Conservation (phyloP, 495 filamentous ascomycete genomes). For the Cercophora scortea region DNA sequence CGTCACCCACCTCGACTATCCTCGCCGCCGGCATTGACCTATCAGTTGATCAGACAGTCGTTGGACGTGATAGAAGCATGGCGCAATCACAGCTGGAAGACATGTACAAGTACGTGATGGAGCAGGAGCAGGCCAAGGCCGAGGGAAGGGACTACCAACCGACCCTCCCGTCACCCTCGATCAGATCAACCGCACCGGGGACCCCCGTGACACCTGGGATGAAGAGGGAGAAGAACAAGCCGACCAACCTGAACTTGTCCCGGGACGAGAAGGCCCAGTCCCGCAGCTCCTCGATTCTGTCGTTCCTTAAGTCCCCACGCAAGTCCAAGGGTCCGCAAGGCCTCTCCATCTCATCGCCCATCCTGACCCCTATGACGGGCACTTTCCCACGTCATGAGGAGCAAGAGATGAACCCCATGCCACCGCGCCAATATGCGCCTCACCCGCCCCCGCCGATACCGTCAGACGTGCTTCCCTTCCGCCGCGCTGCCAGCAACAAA, state of each 20-base stretch:
- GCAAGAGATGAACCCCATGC: constrained; percentile 43
- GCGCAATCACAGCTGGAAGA: constrained; percentile 77
- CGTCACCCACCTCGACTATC: constrained; percentile 38
- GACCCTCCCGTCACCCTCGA: constrained; percentile 20
- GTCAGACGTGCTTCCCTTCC: constrained; percentile 34
- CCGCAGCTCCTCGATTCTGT: constrained; percentile 42
- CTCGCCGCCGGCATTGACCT: constrained; percentile 31
- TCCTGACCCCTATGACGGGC: constrained; percentile 46
- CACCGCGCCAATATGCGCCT: constrained; percentile 41
- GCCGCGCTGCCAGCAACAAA: constrained; percentile 17
- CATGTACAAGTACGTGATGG: constrained; percentile 87
- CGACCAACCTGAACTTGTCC: constrained; percentile 35
- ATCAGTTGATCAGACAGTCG: constrained; percentile 63
- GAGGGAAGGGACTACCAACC: constrained; percentile 33
- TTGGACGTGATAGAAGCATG: constrained; percentile 62
- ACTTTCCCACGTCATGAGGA: constrained; percentile 39
- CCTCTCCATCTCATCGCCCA: constrained; percentile 47
- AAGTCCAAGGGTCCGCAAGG: constrained; percentile 31
- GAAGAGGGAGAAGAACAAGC: constrained; percentile 35
- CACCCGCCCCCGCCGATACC: constrained; percentile 38
- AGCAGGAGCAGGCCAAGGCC: constrained; percentile 65
- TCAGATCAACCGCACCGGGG: constrained; percentile 17
- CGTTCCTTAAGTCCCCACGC: constrained; percentile 43
- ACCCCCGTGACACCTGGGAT: constrained; percentile 10
- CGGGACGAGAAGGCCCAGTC: constrained; percentile 37